Base-by-base conservation (phyloP, 768 basidiomycete genomes). In the Suillus hirtellus region DNA sequence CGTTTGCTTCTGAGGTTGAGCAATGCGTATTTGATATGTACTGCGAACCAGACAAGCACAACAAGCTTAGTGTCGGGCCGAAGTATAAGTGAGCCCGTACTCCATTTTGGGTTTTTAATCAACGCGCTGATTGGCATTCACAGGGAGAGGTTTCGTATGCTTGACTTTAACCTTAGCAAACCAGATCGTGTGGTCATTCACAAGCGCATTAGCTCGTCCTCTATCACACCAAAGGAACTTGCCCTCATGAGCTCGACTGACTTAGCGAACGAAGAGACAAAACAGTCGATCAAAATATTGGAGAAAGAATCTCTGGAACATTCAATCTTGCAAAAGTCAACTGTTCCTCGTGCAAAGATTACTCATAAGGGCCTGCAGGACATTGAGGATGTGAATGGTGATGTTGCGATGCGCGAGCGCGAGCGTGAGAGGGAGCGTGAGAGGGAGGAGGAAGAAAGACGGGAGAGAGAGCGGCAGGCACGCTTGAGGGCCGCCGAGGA, bases 331-430 rank as follows among this genome's bases (percentile, higher is more conserved):
- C 84, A 86, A 71, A 91, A 89, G 75, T 80, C 84, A 10, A 78
- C 80, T 10, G 82, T 84, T 27, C 80, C 83, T 40, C 82, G 85
- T 42, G 91, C 93, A 60, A 96, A 95, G 75, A 90, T 94, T 65
- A 96, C 94, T 34, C 94, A 95, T 80, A 96, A 96, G 77, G 94
- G 94, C 60, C 77, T 95, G 65, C 89, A 95, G 80, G 89, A 93
- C 70, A 93, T 96, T 70, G 94, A 96, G 74, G 88, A 88, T 73
- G 76, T 89, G 61, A 85, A 86, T 68, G 89, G 86, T 15, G 84
- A 86, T 66, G 75, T 75, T 21, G 60, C 62, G 31, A 63, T 67
- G 54, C 75, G 79, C 68, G 31, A 68, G n/a, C 75, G 73, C 44
- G 75, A 79, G 52, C 76, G 82, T 24, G 90, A 91, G 69, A 79